Percentiles rank a stretch among this genome's conserved stretches.
Conservation (phyloP, 192 early-diverging fungal genomes). For the Dissophora globulifera region DNA sequence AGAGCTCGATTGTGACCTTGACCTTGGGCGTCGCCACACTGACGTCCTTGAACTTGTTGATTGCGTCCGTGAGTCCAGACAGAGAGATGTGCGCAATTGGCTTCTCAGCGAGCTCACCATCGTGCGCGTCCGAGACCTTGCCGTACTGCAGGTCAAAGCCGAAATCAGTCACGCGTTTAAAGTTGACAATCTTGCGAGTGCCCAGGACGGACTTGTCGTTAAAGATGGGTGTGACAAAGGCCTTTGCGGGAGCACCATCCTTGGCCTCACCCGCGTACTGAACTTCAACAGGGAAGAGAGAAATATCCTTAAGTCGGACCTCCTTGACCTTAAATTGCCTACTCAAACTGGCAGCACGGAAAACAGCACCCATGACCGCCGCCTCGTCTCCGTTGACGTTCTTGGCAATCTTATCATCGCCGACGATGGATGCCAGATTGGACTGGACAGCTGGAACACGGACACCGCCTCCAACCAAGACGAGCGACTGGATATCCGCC, state of each 20-base stretch:
- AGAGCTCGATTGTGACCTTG: constrained; percentile 81
- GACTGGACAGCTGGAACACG: constrained; percentile 89
- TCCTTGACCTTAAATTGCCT: constrained; percentile 88
- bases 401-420: constrained; percentile 89
- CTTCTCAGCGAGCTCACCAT: constrained; percentile 33
- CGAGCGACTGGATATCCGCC: constrained; percentile 82
- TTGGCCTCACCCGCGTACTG: constrained; percentile 61
- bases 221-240: constrained; percentile 67
- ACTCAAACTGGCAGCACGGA: constrained; percentile 86
- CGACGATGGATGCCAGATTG: constrained; percentile 72
- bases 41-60: constrained; percentile 71
- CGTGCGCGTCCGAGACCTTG: constrained; percentile 27
- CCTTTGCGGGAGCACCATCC: constrained; percentile 47
- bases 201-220: constrained; percentile 75
- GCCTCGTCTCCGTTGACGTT: constrained; percentile 98
- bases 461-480: constrained; percentile 93
- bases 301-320: constrained; percentile 88
- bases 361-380: constrained; percentile 87
- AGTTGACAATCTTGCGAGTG: constrained; percentile 87
- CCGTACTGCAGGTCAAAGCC: constrained; percentile 76
- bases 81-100: constrained; percentile 73
- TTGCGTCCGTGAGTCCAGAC: constrained; percentile 74
- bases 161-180: constrained; percentile 84
- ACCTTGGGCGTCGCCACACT: constrained; percentile 80
- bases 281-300: constrained; percentile 72